A percentile compares a stretch with the other conserved stretches of the same genome.
Conservation (phyloP, 768 basidiomycete species). For the Mycena indigotica region DNA sequence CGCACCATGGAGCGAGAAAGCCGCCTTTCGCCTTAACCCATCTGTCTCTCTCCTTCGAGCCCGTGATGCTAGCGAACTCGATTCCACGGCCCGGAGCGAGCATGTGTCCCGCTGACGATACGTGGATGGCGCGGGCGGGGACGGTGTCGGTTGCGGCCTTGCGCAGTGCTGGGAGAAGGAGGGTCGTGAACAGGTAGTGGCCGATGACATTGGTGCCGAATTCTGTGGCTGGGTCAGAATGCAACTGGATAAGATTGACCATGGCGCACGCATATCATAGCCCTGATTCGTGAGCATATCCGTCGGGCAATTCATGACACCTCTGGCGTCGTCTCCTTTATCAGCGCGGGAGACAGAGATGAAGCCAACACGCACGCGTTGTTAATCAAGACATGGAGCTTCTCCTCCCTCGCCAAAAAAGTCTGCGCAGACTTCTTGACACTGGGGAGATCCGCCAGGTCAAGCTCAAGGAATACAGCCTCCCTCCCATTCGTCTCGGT, state of each 20-base stretch:
- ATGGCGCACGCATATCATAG: constrained; percentile 22
- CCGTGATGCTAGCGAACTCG: constrained; percentile 1
- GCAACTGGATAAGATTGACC: neutral
- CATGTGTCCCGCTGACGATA: constrained; percentile 14
- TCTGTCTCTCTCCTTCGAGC: neutral
- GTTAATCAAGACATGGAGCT: constrained; percentile 26
- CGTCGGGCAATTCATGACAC: constrained; percentile 26
- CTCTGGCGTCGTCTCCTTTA: constrained; percentile 8
- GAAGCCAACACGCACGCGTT: constrained; percentile 21
- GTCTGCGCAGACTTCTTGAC: constrained; percentile 20
- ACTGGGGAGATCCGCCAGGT: constrained; percentile 20
- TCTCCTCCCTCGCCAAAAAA: constrained; percentile 19
- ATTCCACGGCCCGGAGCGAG: neutral
- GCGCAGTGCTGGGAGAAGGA: constrained; percentile 26
- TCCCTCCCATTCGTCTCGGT: constrained; percentile 4
- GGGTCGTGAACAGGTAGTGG: constrained; percentile 23
- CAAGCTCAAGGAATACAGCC: constrained; percentile 20
- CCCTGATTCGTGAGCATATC: constrained; percentile 25
- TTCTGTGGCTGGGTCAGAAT: neutral
- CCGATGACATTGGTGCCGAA: constrained; percentile 19
- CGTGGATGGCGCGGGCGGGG: constrained; percentile 27
- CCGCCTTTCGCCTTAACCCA: constrained; percentile 1
- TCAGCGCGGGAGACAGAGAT: neutral
- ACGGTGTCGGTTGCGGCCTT: constrained; percentile 4
- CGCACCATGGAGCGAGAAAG: neutral